Conservation (phyloP, 257 asterid species). For the Solanum pennellii region DNA sequence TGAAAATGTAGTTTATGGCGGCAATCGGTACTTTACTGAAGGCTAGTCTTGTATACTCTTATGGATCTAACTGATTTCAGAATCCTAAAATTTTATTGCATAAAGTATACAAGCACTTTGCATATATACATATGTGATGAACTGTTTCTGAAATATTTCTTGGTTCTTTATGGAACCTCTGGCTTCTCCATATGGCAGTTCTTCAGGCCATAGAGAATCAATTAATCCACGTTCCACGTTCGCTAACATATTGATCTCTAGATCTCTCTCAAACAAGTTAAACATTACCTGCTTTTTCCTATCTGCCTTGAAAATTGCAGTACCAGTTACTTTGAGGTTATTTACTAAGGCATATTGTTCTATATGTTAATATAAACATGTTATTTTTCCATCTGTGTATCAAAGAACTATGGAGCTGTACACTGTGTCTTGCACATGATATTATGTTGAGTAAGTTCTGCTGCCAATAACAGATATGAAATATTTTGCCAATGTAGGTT, state of each 20-base stretch:
- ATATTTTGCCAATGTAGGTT: slow-evolving; percentile 29
- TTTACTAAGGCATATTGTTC: neutral
- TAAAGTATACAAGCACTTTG: neutral
- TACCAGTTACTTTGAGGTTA: neutral
- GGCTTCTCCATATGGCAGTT: neutral
- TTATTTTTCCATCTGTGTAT: neutral
- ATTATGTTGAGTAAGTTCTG: neutral
- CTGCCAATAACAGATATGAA: neutral
- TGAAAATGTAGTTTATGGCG: neutral
- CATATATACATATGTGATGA: neutral
- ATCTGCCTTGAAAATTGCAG: neutral
- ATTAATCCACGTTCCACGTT: neutral
- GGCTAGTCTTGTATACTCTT: neutral
- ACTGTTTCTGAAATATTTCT: neutral
- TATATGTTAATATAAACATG: neutral
- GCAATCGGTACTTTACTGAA: neutral
- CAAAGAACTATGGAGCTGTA: neutral
- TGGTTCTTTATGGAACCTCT: neutral
- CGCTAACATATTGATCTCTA: neutral
- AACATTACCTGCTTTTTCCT: neutral
- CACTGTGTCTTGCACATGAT: neutral
- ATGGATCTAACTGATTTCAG: neutral
- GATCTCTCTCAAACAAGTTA: neutral
- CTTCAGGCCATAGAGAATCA: neutral
- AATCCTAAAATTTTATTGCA: neutral